A percentile compares a stretch with the other conserved stretches of the same genome.
Conservation (phyloP, 2,329 filamentous ascomycete genomes). For the Scedosporium aurantiacum region DNA sequence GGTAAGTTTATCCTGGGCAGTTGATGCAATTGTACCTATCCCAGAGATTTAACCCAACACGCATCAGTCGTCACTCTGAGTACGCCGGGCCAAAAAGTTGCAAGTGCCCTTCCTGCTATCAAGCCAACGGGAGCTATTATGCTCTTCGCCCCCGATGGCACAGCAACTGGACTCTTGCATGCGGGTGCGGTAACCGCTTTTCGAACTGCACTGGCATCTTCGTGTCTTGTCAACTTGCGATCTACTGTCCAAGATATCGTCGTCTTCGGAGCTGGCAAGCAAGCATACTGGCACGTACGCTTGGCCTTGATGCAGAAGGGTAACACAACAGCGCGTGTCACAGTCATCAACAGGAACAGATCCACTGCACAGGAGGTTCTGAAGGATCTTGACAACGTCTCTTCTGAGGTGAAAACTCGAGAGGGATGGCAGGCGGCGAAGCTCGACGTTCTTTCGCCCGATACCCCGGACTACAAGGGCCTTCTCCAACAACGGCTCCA, state of each 20-base stretch:
- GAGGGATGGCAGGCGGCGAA: slow-evolving; percentile 57
- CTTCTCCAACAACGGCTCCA: slow-evolving; percentile 61
- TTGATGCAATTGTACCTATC: no score
- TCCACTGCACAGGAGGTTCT: slow-evolving; percentile 17
- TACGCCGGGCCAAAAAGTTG: slow-evolving; percentile 22
- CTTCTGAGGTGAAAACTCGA: slow-evolving; percentile 31
- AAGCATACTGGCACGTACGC: slow-evolving; percentile 91
- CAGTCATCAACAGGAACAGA: slow-evolving; percentile 72
- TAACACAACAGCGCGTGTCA: slow-evolving; percentile 61
- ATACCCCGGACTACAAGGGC: slow-evolving; percentile 56
- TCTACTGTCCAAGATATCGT: slow-evolving; percentile 62
- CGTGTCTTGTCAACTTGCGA: slow-evolving; percentile 55
- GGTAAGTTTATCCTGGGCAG: slow-evolving; percentile 24
- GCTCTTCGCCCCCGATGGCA: slow-evolving; percentile 52
- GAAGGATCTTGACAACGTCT: slow-evolving; percentile 32
- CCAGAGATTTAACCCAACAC: not conserved
- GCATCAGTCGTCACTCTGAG: slow-evolving; percentile 50
- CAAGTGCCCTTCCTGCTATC: slow-evolving; percentile 21
- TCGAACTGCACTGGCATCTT: slow-evolving; percentile 63
- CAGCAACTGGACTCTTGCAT: slow-evolving; percentile 57
- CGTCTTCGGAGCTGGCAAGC: slow-evolving; percentile 78
- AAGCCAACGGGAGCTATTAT: slow-evolving; percentile 57
- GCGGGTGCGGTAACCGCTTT: slow-evolving; percentile 69
- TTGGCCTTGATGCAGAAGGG: slow-evolving; percentile 66
- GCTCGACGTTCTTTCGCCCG: slow-evolving; percentile 57